Base-by-base conservation (phyloP, 306 rosid genomes). In the Morella rubra region DNA sequence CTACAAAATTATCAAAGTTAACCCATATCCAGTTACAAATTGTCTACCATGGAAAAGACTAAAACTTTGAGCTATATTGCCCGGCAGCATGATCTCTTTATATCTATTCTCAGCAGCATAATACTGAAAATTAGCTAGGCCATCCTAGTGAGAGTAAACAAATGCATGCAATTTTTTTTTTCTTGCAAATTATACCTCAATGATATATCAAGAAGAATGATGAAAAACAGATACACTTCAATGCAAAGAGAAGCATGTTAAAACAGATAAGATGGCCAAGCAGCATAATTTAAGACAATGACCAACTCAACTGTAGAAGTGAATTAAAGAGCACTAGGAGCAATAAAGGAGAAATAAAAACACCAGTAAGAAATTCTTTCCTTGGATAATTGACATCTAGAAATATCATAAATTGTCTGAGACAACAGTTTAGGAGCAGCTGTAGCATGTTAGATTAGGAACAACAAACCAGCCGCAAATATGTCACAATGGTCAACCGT, bases 21-120 rank as follows among this genome's bases (percentile, higher is more conserved):
- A 84, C 74, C 50, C 68, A 56, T 56, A 83, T 73, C 66, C 73
- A 81, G 76, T 70, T 61, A 79, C 5, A 65, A 68, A 70, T 53
- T 52, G n/a, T 72, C 59, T 67, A 80, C 52, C 75, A 60, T 66
- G 62, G 10, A 75, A 46, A 73, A 7, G 16, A 50, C 10, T 75
- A 68, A 65, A 60, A 32, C 27, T 49, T 5, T 51, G 77, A 44
- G 69, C 15, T 12, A 62, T 20, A 79, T 18, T 56, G 54, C 19
- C 40, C 50, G 45, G 71, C 45, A 6, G 40, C 4, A 49, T 49
- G 18, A 24, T 59, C 13, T 22, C 16, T 20, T 22, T 13, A 59
- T 24, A 59, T 59, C 65, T 16, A 22, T 59, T 59, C 24, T 59
- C 65, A 24, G 65, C 44, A 61, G 44, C 68, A 61, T 27, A 27